Evolutionary conservation across 306 rosid species (phyloP).

Genomic region (Nissolia schottii): DNA sequence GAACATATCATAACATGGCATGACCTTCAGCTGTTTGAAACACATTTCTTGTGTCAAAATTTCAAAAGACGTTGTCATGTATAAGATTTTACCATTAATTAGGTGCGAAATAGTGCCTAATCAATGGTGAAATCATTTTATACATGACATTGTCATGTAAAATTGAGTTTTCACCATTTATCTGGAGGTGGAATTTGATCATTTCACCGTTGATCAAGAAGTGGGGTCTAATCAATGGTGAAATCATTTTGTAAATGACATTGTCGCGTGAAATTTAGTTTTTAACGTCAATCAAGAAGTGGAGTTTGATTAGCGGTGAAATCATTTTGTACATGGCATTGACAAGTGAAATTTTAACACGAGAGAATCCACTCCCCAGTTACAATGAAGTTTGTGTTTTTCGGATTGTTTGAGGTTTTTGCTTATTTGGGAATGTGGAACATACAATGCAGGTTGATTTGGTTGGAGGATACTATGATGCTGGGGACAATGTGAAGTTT

Average conservation of each 20-base stretch:
- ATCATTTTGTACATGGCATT: too few relatives aligned
- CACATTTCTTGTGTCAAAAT: not conserved
- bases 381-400: not conserved
- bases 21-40: not conserved
- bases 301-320: not conserved
- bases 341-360: too few relatives aligned
- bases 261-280: too few relatives aligned
- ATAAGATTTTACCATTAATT: too few relatives aligned
- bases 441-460: constrained; percentile 85
- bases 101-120: too few relatives aligned
- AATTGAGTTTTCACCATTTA: not conserved
- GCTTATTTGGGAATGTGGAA: constrained; percentile 11
- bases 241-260: too few relatives aligned
- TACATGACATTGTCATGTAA: not conserved
- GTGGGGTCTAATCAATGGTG: too few relatives aligned
- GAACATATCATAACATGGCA: not conserved
- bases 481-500: constrained; percentile 97
- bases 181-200: too few relatives aligned
- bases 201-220: too few relatives aligned
- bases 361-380: not conserved
- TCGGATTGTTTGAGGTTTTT: not conserved
- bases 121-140: too few relatives aligned
- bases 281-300: too few relatives aligned
- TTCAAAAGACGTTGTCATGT: not conserved
- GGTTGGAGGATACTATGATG: constrained; percentile 97